These are phyloP conservation scores for Diversispora eburnea DNA, from an alignment of 192 early-diverging fungal genomes.

Conservation along the genomic window DNA sequence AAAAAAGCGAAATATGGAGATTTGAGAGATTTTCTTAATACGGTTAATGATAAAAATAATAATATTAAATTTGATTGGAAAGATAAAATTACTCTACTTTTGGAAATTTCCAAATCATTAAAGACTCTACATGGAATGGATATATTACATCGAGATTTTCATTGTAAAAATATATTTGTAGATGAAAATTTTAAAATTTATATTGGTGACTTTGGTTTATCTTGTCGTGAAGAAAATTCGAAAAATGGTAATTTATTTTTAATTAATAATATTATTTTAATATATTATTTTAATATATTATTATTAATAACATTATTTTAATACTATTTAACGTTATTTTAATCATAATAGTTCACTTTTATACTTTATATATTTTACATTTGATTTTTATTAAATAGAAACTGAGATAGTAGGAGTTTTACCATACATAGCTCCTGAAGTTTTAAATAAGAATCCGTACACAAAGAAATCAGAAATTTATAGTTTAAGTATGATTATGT, in stretches of 20 bases:
- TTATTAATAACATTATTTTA: too few species aligned
- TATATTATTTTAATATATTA: too few species aligned
- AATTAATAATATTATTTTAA: too few species aligned
- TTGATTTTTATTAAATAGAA: background rate
- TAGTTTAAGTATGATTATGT: constrained; percentile 43
- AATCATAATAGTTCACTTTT: too few species aligned
- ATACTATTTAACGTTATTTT: background rate
- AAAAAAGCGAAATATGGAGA: too few species aligned
- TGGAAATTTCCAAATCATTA: background rate
- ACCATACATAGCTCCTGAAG: constrained; percentile 41
- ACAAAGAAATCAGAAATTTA: constrained; percentile 37
- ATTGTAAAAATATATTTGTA: constrained; percentile 8
- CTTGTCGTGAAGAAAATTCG: constrained; percentile 32
- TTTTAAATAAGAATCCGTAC: constrained; percentile 32
- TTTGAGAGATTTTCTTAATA: too few species aligned
- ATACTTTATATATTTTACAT: background rate
- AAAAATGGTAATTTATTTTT: constrained; percentile 28
- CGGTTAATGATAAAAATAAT: too few species aligned
- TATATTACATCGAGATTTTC: background rate
- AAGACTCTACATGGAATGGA: background rate
- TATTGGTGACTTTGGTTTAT: constrained; percentile 36
- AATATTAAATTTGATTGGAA: background rate
- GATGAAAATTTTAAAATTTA: background rate
- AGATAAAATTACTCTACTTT: background rate
- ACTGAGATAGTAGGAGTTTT: constrained; percentile 31